Base-by-base conservation (phyloP, 2,329 filamentous ascomycete species). In the Aspergillus sclerotialis region DNA sequence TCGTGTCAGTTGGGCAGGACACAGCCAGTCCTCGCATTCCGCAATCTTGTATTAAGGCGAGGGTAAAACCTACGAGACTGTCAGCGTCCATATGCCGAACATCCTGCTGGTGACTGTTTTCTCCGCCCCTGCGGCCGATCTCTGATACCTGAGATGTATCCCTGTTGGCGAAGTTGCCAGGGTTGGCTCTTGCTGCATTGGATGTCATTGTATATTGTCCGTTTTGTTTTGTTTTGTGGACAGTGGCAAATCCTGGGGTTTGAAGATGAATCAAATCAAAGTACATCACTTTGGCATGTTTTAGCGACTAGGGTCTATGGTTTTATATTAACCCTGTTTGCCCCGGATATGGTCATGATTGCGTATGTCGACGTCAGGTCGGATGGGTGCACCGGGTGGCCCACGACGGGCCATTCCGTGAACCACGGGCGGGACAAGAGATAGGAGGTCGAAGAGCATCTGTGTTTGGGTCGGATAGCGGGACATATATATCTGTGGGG, bases 101-200 rank as follows among this genome's bases (percentile, higher is more conserved):
- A 17, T 38, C 35, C 7, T 32, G 16, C 13, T 35, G 37, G 29
- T 40, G 36, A 16, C 34, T 37, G 18, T 38, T 31, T 12, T 30
- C 7, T 10, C 38, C 37, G 9, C 25, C 36, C 5, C 32, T 33
- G n/a, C 33, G 32, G 24, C 41, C 39, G 24, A 44, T 37, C 24
- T 40, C 11, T 16, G 28, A 23, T 23, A 40, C 33, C 28, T 45
- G 37, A 5, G 29, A 35, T 10, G 28, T 30, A 31, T 35, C 33
- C 7, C 30, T 25, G 9, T 42, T 38, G 15, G 28, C 28, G 31
- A 33, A 25, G 31, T 33, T 33, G 31, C 13, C 31, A 16, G 31
- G 31, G 19, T 33, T 33, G 5, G 13, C 21, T 19, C 8, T 7
- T 9, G 31, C 21, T 9, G 21, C 7, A 10, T 33, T 21, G 13